Conservation (phyloP, 306 rosid species). For the Pterocarpus santalinus region DNA sequence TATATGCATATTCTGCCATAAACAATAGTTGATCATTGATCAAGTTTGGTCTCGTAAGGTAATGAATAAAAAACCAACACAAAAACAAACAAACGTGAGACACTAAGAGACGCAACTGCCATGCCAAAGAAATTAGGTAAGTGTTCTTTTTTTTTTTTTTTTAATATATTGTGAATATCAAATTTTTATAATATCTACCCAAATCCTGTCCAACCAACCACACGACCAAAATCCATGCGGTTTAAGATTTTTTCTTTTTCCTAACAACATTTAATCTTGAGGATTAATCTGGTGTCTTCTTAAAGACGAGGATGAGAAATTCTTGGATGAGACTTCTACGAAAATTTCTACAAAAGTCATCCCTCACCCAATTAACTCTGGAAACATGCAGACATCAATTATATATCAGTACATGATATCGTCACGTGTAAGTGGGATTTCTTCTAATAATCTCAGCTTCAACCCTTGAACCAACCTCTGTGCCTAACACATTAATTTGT, state of each 20-base stretch:
- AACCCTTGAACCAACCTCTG: neutral
- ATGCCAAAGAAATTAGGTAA: neutral
- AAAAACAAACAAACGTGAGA: neutral
- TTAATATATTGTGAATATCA: neutral
- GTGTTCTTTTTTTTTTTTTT: neutral
- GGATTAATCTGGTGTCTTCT: too few species aligned
- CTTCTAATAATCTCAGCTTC: neutral
- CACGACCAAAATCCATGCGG: neutral
- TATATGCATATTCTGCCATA: constrained; percentile 90
- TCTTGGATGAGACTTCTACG: too few species aligned
- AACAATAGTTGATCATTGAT: constrained; percentile 13
- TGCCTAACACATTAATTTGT: neutral
- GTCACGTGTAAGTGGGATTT: neutral
- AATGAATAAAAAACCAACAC: neutral
- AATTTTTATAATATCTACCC: neutral
- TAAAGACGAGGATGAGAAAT: too few species aligned
- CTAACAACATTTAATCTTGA: too few species aligned
- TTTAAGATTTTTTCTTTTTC: too few species aligned
- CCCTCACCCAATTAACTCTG: neutral
- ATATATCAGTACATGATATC: too few species aligned
- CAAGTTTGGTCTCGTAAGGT: neutral
- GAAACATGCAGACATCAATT: neutral
- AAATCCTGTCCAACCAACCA: neutral
- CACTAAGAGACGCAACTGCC: neutral
- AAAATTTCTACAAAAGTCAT: too few species aligned